Base-by-base conservation (phyloP, 1,284 basidiomycete species). In the Ceratorhiza oryzae-sativae region DNA sequence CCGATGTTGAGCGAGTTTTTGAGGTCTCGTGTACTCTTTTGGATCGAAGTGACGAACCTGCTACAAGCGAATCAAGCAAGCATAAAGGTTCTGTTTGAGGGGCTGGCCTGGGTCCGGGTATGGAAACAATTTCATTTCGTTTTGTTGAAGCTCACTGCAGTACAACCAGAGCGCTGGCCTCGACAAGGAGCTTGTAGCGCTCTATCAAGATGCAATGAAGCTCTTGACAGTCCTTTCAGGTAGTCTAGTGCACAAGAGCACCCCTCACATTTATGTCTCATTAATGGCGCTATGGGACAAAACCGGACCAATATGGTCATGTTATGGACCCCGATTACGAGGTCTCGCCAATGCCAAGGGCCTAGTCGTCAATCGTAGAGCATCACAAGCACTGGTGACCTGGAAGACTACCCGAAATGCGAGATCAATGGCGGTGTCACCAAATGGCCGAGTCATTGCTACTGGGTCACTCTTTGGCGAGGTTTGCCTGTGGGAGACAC, bases 41-140 rank as follows among this genome's bases (percentile, higher is more conserved):
- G 60, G 30, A 49, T 63, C 27, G 60, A 63, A n/a, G 27, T 63
- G 3, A 23, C 49, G 45, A 63, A 63, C 10, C 60, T 63, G n/a
- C n/a, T n/a, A n/a, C 10, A 49, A 32, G 10, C 10, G 32, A 23
- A n/a, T 18, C 32, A 36, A 8, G 32, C 45, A 23, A 34, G 1
- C 0, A 34, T 8, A 25, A 20, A 6, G 13, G 6, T 32, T 5
- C 30, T 48, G 25, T 10, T 12, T 15, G 2, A 36, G 12, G 30
- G 5, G 10, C n/a, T n/a, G 20, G 27, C 45, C 23, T 63, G 60
- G 60, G 32, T 30, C 2, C 25, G 20, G 60, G 60, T 63, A 63
- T 34, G 60, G 20, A 5, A 8, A 18, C 34, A 12, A 46, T 18
- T 12, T 48, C 25, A 18, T 15, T n/a, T 2, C 12, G 10, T 20